phyloP scores from a whole-genome alignment of 306 rosid genomes.

The Boehmeria nivea region DNA sequence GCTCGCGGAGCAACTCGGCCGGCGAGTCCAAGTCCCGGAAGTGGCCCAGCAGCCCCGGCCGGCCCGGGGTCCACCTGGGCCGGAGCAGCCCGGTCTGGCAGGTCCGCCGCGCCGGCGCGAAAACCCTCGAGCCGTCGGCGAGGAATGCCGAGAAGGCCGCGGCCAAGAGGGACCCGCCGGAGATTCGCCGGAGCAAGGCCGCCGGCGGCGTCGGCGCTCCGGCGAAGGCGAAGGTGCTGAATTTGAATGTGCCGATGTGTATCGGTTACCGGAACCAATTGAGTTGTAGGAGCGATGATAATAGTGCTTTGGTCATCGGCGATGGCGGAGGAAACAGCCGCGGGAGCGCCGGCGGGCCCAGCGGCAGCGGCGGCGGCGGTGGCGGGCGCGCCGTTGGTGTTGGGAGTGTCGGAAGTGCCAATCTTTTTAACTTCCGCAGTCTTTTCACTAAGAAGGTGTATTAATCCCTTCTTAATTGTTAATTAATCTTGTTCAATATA shows the following conservation, averaged over 20 bases:
- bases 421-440: conserved; percentile 68
- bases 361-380: conserved; percentile 9
- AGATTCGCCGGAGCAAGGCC: conserved; percentile 40
- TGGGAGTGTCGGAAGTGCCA: conserved; percentile 38
- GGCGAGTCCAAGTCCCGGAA: conserved; percentile 87
- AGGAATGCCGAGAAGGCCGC: conserved; percentile 27
- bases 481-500: background rate
- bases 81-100: conserved; percentile 96
- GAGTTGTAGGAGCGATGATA: conserved; percentile 65
- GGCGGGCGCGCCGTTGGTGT: conserved; percentile 22
- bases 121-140: conserved; percentile 31
- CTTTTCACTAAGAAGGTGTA: conserved; percentile 68
- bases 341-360: conserved; percentile 1
- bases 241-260: conserved; percentile 78
- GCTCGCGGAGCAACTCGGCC: conserved; percentile 90
- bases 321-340: background rate
- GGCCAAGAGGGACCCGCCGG: conserved; percentile 30
- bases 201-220: conserved; percentile 3
- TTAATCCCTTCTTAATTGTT: conserved; percentile 40
- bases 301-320: conserved; percentile 21
- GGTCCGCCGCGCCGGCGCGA: conserved; percentile 43
- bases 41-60: conserved; percentile 85
- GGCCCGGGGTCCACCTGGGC: conserved; percentile 72
- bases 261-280: conserved; percentile 62
- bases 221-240: conserved; percentile 51